Base-by-base conservation (phyloP, 306 rosid species). In the Oemleria cerasiformis region DNA sequence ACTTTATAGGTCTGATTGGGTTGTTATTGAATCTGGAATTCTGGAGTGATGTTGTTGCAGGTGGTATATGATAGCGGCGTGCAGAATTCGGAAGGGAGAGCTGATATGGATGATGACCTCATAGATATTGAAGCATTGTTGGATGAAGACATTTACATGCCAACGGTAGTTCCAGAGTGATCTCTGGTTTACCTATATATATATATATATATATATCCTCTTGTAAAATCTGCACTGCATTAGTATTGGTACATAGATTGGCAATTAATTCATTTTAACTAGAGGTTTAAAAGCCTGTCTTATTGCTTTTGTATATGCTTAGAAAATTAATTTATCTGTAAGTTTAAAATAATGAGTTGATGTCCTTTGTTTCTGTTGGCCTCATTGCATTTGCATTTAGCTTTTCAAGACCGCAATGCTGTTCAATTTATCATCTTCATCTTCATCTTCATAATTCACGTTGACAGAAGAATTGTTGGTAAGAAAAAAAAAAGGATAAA, bases 81-180 rank as follows among this genome's bases (percentile, higher is more conserved):
- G 41, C 66, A 45, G 38, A 74, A 51, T 55, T 48, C 85, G 21
- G 85, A 83, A 59, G 91, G 79, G 72, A 65, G 81, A 38, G 43
- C 72, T 25, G 86, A 81, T 67, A 75, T 76, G 20, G 53, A 73
- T 25, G 72, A 77, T 67, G 83, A 68, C 79, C 75, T 82, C 47
- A 36, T 63, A 51, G 92, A 87, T 71, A 73, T 89, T 43, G 89
- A 84, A 80, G 86, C 82, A 9, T 75, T 89, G 78, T 65, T 89
- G 73, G 87, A 84, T 30, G 86, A 83, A 25, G 92, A 87, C 81
- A 53, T 73, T 54, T 83, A 40, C 73, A 86, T 87, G 92, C 85
- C 82, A 34, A 59, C 81, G 50, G 74, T 77, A 43, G 57, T 70
- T 14, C 83, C 81, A 72, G 44, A 77, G 75, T 74, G 80, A 74